phyloP scores from a whole-genome alignment of 768 basidiomycete species.

The Mycena leptocephala region DNA sequence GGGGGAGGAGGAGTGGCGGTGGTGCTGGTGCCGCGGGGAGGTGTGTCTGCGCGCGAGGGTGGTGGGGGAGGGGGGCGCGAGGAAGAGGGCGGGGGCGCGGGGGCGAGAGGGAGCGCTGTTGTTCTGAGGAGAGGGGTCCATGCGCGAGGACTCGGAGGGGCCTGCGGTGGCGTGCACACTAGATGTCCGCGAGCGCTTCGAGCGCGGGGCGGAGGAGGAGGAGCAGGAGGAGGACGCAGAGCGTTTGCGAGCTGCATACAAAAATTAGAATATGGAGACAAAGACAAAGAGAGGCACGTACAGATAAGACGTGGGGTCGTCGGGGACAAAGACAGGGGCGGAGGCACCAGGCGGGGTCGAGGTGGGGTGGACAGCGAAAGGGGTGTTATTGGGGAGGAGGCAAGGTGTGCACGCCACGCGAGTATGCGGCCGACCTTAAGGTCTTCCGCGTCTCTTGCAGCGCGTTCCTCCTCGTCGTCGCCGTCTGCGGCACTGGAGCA shows the following conservation, averaged over 20 bases:
- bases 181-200: constrained; percentile 31
- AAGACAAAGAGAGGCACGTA: constrained; percentile 4
- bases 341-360: neutral
- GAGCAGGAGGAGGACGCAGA: constrained; percentile 8
- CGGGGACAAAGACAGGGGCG: neutral
- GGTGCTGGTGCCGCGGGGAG: constrained; percentile 24
- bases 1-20: neutral
- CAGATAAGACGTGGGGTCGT: neutral
- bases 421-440: constrained; percentile 77
- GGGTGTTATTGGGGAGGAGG: neutral
- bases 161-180: neutral
- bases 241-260: constrained; percentile 22
- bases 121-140: neutral
- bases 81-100: too few relatives aligned
- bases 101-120: neutral
- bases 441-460: constrained; percentile 62
- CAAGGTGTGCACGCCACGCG: constrained; percentile 73
- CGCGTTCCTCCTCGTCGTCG: constrained; percentile 62
- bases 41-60: constrained; percentile 30
- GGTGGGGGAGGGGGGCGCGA: constrained; percentile 29
- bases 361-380: neutral
- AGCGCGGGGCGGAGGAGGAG: constrained; percentile 20
- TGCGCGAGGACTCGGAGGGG: neutral
- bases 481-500: constrained; percentile 40
- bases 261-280: neutral